phyloP scores from a whole-genome alignment of 139 green algal species.

The Zygnema circumcarinatum region DNA sequence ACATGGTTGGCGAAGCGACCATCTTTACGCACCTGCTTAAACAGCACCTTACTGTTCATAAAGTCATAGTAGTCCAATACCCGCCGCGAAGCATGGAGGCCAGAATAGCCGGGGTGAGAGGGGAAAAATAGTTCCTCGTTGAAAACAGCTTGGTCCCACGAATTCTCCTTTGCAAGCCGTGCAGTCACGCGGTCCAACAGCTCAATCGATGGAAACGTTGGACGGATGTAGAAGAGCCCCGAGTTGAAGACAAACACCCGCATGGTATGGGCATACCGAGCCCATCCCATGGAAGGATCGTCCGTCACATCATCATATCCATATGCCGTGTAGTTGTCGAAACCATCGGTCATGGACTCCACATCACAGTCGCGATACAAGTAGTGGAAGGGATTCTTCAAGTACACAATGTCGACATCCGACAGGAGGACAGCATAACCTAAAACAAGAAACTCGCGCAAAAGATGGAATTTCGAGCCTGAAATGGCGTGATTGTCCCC shows the following conservation, averaged over 20 bases:
- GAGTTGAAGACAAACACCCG: slow-evolving; percentile 68
- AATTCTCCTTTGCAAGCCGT: slow-evolving; percentile 57
- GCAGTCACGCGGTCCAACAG: slow-evolving; percentile 55
- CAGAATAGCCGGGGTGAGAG: slow-evolving; percentile 28
- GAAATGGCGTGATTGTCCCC: slow-evolving; percentile 67
- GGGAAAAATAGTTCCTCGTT: slow-evolving; percentile 67
- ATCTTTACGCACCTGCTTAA: slow-evolving; percentile 58
- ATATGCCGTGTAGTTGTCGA: slow-evolving; percentile 84
- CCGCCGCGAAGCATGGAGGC: slow-evolving; percentile 46
- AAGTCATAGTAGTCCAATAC: slow-evolving; percentile 65
- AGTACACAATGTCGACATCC: slow-evolving; percentile 91
- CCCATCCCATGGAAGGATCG: slow-evolving; percentile 90
- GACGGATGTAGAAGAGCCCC: slow-evolving; percentile 62
- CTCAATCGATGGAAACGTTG: slow-evolving; percentile 49
- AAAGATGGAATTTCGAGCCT: slow-evolving; percentile 68
- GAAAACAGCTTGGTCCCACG: slow-evolving; percentile 69
- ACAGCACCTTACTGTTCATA: slow-evolving; percentile 69
- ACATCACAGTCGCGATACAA: slow-evolving; percentile 65
- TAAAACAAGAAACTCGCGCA: slow-evolving; percentile 87
- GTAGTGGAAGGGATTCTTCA: slow-evolving; percentile 67
- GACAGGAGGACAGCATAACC: slow-evolving; percentile 91
- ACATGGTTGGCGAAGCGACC: neutral
- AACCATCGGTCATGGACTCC: slow-evolving; percentile 82
- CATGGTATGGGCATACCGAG: slow-evolving; percentile 72
- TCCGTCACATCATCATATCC: slow-evolving; percentile 87